A percentile compares a stretch with the other conserved stretches of the same genome.
Evolutionary conservation across 768 basidiomycete genomes (phyloP).

Genomic region (Mycena metata): DNA sequence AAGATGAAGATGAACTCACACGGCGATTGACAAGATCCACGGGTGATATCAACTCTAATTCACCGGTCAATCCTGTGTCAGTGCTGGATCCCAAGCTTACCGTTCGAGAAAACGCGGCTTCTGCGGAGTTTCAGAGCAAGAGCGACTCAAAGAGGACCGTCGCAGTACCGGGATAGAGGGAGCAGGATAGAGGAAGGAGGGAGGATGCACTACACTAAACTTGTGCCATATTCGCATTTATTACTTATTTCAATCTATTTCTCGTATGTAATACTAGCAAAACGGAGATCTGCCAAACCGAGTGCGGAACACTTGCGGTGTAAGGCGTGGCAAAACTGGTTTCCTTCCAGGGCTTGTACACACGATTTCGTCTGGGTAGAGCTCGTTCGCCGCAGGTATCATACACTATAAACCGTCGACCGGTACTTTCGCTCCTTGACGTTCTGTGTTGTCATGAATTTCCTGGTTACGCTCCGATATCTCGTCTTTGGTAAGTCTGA

Average conservation of each 20-base stretch:
- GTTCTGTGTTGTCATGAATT: constrained; percentile 53
- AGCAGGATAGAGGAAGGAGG: constrained; percentile 27
- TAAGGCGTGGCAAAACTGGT: constrained; percentile 31
- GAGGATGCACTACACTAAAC: constrained; percentile 10
- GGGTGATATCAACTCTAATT: constrained; percentile 45
- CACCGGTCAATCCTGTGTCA: constrained; percentile 16
- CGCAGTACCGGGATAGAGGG: constrained; percentile 29
- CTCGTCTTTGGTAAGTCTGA: constrained; percentile 70
- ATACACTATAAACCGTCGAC: constrained; percentile 45
- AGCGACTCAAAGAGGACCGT: constrained; percentile 22
- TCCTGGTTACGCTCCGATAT: constrained; percentile 68
- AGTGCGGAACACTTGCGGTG: constrained; percentile 18
- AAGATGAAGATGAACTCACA: constrained; percentile 14
- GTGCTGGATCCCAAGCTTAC: neutral
- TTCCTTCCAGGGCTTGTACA: constrained; percentile 30
- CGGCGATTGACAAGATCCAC: constrained; percentile 36
- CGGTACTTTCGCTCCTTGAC: constrained; percentile 46
- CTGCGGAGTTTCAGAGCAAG: constrained; percentile 19
- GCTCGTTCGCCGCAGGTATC: constrained; percentile 30
- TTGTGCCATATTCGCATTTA: constrained; percentile 19
- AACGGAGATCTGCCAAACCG: constrained; percentile 12
- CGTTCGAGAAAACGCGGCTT: constrained; percentile 21
- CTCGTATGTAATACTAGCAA: constrained; percentile 15
- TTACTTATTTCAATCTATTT: constrained; percentile 28
- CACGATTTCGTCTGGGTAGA: constrained; percentile 29